phyloP scores from a whole-genome alignment of 345 rosid genomes.

The Noccaea caerulescens region DNA sequence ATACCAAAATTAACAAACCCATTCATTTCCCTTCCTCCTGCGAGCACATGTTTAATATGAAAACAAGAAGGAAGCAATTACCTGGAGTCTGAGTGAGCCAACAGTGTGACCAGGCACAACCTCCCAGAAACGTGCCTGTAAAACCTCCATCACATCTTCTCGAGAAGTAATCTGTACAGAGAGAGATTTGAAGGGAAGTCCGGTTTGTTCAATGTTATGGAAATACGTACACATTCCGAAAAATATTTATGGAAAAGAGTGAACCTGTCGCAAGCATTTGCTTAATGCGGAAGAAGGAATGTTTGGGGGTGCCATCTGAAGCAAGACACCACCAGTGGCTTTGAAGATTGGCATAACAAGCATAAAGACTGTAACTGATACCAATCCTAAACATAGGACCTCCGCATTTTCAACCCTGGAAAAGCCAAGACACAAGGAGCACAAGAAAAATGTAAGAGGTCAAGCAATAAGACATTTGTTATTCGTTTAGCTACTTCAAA shows the following conservation, averaged over 20 bases:
- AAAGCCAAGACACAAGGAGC: conserved; percentile 29
- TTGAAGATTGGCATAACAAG: conserved; percentile 90
- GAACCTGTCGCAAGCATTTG: conserved; percentile 95
- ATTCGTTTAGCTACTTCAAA: conserved; percentile 5
- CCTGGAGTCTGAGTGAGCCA: conserved; percentile 84
- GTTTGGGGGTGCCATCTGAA: conserved; percentile 93
- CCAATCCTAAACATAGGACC: conserved; percentile 90
- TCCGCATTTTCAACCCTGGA: conserved; percentile 93
- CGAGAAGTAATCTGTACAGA: conserved; percentile 62
- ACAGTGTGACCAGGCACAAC: conserved; percentile 88
- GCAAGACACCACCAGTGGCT: conserved; percentile 78
- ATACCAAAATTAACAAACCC: conserved; percentile 9
- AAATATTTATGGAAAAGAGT: conserved; percentile 12
- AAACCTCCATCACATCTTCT: conserved; percentile 77
- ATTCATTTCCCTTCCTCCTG: neutral
- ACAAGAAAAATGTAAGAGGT: conserved; percentile 21
- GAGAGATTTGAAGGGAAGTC: conserved; percentile 2
- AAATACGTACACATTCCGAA: conserved; percentile 11
- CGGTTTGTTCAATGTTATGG: neutral
- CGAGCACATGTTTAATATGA: neutral
- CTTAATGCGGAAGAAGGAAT: conserved; percentile 79
- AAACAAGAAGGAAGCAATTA: conserved; percentile 28
- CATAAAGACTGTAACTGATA: conserved; percentile 77
- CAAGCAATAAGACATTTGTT: conserved; percentile 17
- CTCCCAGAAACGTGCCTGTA: conserved; percentile 94